Evolutionary conservation across 805 yeast species (phyloP).

Genomic region (Metschnikowia chrysomelidarum): DNA sequence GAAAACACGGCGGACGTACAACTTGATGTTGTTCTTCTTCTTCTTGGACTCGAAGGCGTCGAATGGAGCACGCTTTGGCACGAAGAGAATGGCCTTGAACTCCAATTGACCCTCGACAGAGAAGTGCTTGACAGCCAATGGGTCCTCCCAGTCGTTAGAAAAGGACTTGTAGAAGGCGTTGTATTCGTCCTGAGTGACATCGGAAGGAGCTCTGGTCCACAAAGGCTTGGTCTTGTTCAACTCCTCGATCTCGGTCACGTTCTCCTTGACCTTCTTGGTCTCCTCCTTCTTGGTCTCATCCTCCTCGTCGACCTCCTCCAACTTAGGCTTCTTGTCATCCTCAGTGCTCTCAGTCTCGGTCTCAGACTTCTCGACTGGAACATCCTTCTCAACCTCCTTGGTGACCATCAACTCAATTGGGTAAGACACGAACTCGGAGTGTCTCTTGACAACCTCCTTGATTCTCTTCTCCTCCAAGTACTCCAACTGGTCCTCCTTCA

Average conservation of each 20-base stretch:
- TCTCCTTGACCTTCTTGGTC: conserved; percentile 88
- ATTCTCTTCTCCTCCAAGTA: conserved; percentile 99
- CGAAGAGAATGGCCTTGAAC: conserved; percentile 94
- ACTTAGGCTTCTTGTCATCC: conserved; percentile 74
- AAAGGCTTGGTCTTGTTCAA: conserved; percentile 98
- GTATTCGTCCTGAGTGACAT: conserved; percentile 96
- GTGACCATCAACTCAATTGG: conserved; percentile 98
- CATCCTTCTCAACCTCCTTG: conserved; percentile 98
- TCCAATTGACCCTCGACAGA: conserved; percentile 99
- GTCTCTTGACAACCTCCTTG: conserved; percentile 98
- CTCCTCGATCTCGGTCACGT: conserved; percentile 95
- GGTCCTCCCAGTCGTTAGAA: conserved; percentile 99
- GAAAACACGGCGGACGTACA: conserved; percentile 98
- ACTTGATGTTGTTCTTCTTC: conserved; percentile 98
- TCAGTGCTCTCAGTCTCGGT: conserved; percentile 37
- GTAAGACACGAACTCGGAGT: conserved; percentile 98
- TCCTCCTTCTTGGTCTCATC: conserved; percentile 63
- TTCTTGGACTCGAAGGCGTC: conserved; percentile 97
- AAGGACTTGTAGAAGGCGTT: conserved; percentile 99
- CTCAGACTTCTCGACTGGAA: conserved; percentile 74
- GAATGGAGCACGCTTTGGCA: conserved; percentile 99
- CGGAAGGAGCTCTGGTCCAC: conserved; percentile 99
- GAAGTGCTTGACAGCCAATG: conserved; percentile 98
- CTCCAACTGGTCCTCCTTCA: conserved; percentile 98
- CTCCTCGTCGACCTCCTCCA: conserved; percentile 62